Base-by-base conservation (phyloP, 768 basidiomycete species). In the Lyophyllum semitale region DNA sequence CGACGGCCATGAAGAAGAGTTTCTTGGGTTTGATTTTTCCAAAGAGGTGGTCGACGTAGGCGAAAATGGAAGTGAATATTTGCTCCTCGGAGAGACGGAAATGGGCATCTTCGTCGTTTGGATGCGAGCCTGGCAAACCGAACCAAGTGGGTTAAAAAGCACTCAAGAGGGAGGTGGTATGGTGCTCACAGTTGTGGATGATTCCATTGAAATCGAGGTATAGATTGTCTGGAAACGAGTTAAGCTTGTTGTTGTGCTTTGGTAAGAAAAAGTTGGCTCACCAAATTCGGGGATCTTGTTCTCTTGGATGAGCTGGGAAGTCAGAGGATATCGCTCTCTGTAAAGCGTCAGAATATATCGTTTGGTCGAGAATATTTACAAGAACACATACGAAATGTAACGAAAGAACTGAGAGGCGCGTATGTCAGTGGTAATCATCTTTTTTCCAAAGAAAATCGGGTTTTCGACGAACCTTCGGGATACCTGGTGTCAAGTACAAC, bases 271-370 rank as follows among this genome's bases (percentile, higher is more conserved):
- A 13, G 29, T 47, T 9, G 2, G 68, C 81, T 57, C 58, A 90
- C 93, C 96, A 68, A 99, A 99, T 73, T 98, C 97, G 15, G 95
- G 96, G 58, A 99, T 98, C 79, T 95, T 94, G 77, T 98, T 97
- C 78, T 97, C 95, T 71, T 96, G 87, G 59, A 98, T 97, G 54
- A 98, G 80, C 71, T 98, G 97, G 17, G 96, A 98, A 15, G 95
- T 99, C 62, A 99, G 83, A 48, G 97, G 96, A 71, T 99, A 99
- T 58, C 97, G 88, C 78, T 98, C 97, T 58, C 94, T 96, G 66
- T 8, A 25, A 40, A 22, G 29, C 15, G 40, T 72, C 41, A 68
- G 38, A 56, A 11, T n/a, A n/a, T n/a, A n/a, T 15, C 15, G 30
- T 26, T 18, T 23, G 8, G 8, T 18, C 0, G 18, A 13, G 8